phyloP scores from a whole-genome alignment of 257 asterid species.

The Henckelia pumila region DNA sequence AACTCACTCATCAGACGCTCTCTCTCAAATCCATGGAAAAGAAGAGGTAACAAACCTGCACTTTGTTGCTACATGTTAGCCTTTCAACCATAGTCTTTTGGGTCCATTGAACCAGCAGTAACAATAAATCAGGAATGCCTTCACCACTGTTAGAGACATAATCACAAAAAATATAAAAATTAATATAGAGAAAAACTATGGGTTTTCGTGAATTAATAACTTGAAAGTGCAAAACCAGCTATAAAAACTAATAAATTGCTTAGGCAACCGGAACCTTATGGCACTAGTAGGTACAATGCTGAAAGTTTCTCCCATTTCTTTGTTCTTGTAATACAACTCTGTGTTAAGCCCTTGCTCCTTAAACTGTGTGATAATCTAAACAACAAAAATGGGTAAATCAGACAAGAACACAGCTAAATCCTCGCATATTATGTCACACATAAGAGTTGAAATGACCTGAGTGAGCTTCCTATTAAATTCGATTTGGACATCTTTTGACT shows the following conservation, averaged over 20 bases:
- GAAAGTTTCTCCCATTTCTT: conserved; percentile 78
- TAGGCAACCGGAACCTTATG: conserved; percentile 58
- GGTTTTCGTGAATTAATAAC: too few relatives aligned
- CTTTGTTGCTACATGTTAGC: conserved; percentile 76
- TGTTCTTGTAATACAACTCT: too few relatives aligned
- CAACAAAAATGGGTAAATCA: too few relatives aligned
- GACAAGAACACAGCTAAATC: too few relatives aligned
- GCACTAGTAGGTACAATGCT: conserved; percentile 97
- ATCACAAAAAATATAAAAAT: too few relatives aligned
- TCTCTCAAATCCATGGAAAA: conserved; percentile 17
- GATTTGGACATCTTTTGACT: too few relatives aligned
- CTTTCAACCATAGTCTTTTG: conserved; percentile 78
- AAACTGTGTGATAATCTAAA: conserved; percentile 68
- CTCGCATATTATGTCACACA: too few relatives aligned
- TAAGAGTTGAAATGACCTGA: too few relatives aligned
- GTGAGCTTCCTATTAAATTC: too few relatives aligned
- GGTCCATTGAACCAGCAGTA: conserved; percentile 83
- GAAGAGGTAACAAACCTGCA: conserved; percentile 58
- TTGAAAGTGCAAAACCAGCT: conserved; percentile 14
- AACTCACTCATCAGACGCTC: neutral
- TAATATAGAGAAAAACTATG: too few relatives aligned
- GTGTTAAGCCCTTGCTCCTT: conserved; percentile 94
- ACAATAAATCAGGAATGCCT: conserved; percentile 82
- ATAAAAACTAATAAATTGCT: conserved; percentile 16
- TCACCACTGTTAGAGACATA: conserved; percentile 66